Base-by-base conservation (phyloP, 805 yeast genomes). In the Metschnikowia amazonensis region DNA sequence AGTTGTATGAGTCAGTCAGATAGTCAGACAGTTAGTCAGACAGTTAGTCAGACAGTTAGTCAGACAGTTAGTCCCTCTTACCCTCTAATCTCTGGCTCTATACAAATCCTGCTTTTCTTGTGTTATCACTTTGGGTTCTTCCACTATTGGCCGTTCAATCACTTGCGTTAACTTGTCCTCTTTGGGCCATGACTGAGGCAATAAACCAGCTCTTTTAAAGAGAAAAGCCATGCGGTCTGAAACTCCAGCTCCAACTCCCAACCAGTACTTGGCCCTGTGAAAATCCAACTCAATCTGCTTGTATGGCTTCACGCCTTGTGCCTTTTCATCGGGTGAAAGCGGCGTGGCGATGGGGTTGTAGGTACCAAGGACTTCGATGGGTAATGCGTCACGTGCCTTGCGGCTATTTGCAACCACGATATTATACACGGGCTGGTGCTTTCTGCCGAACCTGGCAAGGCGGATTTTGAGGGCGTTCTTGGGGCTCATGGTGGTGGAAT, bases 231-330 rank as follows among this genome's bases (percentile, higher is more conserved):
- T 95, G 3, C 94, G 72, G 36, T 85, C 89, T 20, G 92, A 81
- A 5, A 97, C 95, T 62, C 87, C 95, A 1, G 98, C 98, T 10
- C 99, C 99, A 16, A 89, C 96, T 58, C 97, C 96, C 29, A 94
- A 70, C 99, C 99, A 94, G 67, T 94, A 94, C 64, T 89, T 89
- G 4, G 96, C 81, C 58, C 97, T 80, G 52, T 81, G 81, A 61
- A 94, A 89, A 62, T 94, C 98, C 30, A 94, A 70, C 54, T 82
- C 77, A 33, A 92, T 79, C 55, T 89, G 89, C 63, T 94, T 92
- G 40, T 77, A 74, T 10, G 90, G 86, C 50, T 75, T 67, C 32
- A 70, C 69, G 9, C 85, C 86, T 17, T 62, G 63, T 32, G 75
- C 79, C 52, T 69, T 70, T 58, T 86, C 88, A 50, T 73, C 77